Evolutionary conservation across 345 rosid genomes (phyloP), one percentile per base, ranked within the genome.

Genomic region (Psidium guajava): DNA sequence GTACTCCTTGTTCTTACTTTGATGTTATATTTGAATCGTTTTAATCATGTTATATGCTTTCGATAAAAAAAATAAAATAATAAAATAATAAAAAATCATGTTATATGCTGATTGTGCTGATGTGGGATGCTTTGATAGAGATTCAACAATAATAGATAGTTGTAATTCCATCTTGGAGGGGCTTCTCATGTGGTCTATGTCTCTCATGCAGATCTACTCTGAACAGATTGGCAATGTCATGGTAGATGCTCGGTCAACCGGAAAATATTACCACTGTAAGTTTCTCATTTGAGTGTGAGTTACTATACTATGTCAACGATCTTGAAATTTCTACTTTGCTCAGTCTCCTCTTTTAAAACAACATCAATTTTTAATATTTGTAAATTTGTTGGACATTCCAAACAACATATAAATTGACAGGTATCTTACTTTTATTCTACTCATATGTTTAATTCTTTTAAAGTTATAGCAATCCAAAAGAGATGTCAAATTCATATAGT

Each of bases 221-320:
- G 99, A 97, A 89, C 94, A 96, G 99, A 97, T 97, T 88, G 99
- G 98, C 83, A 97, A 97, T 89, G 98, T 97, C 87, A 97, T 97
- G 99, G 93, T 91, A 84, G 99, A 97, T 92, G 98, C 99, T 75
- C 93, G 99, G 51, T 97, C 99, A 20, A 97, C 98, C 20, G 99
- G 99, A 88, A 97, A 97, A 85, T 96, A 97, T 88, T 97, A 97
- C 85, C 99, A 97, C 82, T 97, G 99, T 97, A 92, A 93, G 99
- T 90, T 24, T 52, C 61, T 85, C 27, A 47, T 52, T 69, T 56
- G 58, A 73, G 21, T n/a, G 53, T 61, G 20, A 40, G 80, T 69
- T 69, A 36, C 47, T 9, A 18, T 69, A 36, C 44, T 8, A 36
- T 69, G 80, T 36, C 1, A 0, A 36, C 80, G 7, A 36, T 69